These are phyloP conservation scores for Tetrahymena elliotti DNA, from an alignment of 73 alveolate genomes.

Conservation along the genomic window DNA sequence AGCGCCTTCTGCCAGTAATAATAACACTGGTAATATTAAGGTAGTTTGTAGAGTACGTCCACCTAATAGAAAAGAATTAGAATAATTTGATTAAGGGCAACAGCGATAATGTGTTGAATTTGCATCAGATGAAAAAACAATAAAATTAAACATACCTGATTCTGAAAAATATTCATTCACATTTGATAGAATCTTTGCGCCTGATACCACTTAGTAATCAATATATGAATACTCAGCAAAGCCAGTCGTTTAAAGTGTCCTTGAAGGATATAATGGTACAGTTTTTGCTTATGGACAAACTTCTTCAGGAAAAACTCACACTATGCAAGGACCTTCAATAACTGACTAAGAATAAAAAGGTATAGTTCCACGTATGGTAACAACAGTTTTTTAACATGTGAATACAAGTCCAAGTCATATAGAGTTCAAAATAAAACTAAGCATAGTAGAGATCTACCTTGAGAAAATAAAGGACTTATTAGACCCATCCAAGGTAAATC, in stretches of 20 bases:
- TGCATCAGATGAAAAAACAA: not conserved
- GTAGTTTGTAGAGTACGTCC: not conserved
- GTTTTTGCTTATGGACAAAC: conserved; percentile 98
- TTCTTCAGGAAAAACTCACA: conserved; percentile 94
- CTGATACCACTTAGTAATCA: conserved; percentile 77
- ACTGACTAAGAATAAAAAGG: conserved; percentile 65
- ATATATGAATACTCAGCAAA: conserved; percentile 77
- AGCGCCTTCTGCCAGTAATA: not conserved
- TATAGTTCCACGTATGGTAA: conserved; percentile 79
- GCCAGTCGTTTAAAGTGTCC: conserved; percentile 75
- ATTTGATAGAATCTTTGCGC: conserved; percentile 82
- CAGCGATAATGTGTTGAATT: not conserved
- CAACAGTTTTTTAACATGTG: conserved; percentile 72
- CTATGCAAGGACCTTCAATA: conserved; percentile 87
- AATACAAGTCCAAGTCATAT: conserved; percentile 62
- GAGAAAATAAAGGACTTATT: conserved; percentile 82
- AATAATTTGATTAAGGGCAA: not conserved
- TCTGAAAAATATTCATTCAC: conserved; percentile 52
- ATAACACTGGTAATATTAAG: not conserved
- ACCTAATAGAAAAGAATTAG: not conserved
- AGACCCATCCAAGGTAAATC: conserved; percentile 62
- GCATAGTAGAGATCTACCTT: conserved; percentile 78
- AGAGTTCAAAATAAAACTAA: conserved; percentile 77
- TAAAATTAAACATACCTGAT: not conserved
- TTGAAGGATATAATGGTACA: conserved; percentile 92